Evolutionary conservation across 2,329 filamentous ascomycete species (phyloP).

Genomic region (Hypoxylon sp.): DNA sequence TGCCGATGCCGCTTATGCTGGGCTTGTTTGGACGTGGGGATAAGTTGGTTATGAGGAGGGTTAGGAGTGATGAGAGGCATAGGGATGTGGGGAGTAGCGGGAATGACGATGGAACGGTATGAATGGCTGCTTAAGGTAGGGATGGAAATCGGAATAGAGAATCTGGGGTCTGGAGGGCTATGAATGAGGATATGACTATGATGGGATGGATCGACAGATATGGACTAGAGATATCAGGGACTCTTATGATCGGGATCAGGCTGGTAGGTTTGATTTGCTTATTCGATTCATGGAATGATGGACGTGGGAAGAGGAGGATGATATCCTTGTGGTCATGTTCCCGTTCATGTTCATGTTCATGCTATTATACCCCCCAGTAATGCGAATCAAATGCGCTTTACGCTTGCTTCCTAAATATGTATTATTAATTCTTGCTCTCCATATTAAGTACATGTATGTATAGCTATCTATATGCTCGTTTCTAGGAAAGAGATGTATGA

Average conservation of each 20-base stretch:
- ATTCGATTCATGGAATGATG: neutral
- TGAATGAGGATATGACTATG: neutral
- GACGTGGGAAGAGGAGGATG: neutral
- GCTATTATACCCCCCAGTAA: slow-evolving; percentile 13
- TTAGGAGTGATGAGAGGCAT: slow-evolving; percentile 59
- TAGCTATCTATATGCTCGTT: neutral
- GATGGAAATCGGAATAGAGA: neutral
- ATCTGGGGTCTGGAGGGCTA: neutral
- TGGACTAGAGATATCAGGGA: no score
- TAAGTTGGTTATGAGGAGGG: slow-evolving; percentile 64
- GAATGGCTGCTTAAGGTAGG: slow-evolving; percentile 1
- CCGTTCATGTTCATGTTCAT: slow-evolving; percentile 4
- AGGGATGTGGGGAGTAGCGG: neutral
- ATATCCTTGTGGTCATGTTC: slow-evolving; percentile 13
- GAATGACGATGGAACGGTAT: neutral
- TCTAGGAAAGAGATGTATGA: neutral
- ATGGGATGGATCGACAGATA: neutral
- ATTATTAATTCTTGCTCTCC: neutral
- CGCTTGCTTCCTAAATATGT: neutral
- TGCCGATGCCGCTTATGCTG: slow-evolving; percentile 76
- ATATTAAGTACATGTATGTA: slow-evolving; percentile 2
- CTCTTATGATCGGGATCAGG: neutral
- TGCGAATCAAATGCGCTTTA: neutral
- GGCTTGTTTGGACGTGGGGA: slow-evolving; percentile 76
- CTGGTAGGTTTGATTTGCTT: neutral